Conservation (phyloP, 371 early-diverging fungal species). For the Batkoa obscura region DNA sequence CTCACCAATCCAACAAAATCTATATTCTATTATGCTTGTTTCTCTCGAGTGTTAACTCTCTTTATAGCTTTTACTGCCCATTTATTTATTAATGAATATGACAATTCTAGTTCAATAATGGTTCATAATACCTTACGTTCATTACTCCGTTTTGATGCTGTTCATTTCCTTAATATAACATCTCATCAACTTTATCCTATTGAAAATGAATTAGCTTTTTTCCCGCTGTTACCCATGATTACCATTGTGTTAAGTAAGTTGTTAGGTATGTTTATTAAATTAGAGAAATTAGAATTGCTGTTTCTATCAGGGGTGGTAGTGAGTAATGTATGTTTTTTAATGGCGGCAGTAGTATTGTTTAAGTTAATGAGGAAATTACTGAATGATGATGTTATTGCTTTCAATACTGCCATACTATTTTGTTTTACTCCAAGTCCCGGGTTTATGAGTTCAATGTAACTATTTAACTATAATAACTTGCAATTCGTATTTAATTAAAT, state of each 20-base stretch:
- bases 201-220: slow-evolving; percentile 87
- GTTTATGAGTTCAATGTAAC: slow-evolving; percentile 72
- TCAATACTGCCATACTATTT: slow-evolving; percentile 46
- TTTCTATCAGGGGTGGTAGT: slow-evolving; percentile 41
- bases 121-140: slow-evolving; percentile 7
- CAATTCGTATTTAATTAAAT: neutral
- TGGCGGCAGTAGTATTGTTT: slow-evolving; percentile 30
- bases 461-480: neutral
- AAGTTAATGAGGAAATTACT: slow-evolving; percentile 26
- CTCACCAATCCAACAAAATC: too few species aligned
- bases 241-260: slow-evolving; percentile 26
- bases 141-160: slow-evolving; percentile 80
- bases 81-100: too few species aligned
- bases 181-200: slow-evolving; percentile 50
- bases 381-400: slow-evolving; percentile 32
- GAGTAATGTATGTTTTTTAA: slow-evolving; percentile 52
- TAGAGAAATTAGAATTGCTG: slow-evolving; percentile 2
- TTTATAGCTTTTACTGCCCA: too few species aligned
- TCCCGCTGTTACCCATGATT: slow-evolving; percentile 60
- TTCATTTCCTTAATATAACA: slow-evolving; percentile 72
- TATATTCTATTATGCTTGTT: too few species aligned
- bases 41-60: too few species aligned
- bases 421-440: slow-evolving; percentile 54
- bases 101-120: too few species aligned
- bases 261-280: neutral